Conservation (phyloP, 2,329 filamentous ascomycete genomes). For the Botryosphaeria dothidea region DNA sequence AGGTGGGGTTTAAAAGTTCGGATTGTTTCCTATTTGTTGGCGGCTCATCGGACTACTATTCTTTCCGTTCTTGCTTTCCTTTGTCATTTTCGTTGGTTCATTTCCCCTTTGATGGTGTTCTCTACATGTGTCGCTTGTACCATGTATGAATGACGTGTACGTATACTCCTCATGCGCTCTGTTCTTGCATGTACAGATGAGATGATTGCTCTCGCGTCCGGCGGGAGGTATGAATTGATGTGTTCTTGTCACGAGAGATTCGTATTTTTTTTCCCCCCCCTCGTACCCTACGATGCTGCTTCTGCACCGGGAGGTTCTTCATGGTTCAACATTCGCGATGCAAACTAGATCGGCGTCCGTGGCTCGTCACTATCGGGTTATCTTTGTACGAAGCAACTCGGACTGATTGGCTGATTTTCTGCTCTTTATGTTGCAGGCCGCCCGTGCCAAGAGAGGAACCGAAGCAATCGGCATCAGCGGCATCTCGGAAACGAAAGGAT, state of each 20-base stretch:
- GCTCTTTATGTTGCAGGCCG: too few relatives aligned
- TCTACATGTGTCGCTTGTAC: constrained; percentile 3
- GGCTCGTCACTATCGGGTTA: too few relatives aligned
- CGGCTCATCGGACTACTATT: background rate
- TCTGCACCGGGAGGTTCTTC: too few relatives aligned
- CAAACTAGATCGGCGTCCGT: too few relatives aligned
- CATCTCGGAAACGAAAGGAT: background rate
- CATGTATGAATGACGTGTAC: constrained; percentile 13
- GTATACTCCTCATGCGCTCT: background rate
- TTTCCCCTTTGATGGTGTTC: background rate
- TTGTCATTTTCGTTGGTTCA: background rate
- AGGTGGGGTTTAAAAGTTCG: background rate
- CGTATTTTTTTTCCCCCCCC: too few relatives aligned
- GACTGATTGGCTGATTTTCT: too few relatives aligned
- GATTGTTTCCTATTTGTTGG: background rate
- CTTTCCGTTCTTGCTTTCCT: background rate
- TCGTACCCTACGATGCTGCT: too few relatives aligned
- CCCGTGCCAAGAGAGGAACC: background rate
- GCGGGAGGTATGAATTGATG: background rate
- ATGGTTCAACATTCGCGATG: too few relatives aligned
- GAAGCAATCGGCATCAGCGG: background rate
- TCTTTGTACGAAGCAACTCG: too few relatives aligned
- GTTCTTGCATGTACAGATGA: background rate
- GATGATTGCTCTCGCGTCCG: background rate
- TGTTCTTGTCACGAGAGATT: background rate